phyloP scores from a whole-genome alignment of 768 basidiomycete species.

The Clitopilus hobsonii region DNA sequence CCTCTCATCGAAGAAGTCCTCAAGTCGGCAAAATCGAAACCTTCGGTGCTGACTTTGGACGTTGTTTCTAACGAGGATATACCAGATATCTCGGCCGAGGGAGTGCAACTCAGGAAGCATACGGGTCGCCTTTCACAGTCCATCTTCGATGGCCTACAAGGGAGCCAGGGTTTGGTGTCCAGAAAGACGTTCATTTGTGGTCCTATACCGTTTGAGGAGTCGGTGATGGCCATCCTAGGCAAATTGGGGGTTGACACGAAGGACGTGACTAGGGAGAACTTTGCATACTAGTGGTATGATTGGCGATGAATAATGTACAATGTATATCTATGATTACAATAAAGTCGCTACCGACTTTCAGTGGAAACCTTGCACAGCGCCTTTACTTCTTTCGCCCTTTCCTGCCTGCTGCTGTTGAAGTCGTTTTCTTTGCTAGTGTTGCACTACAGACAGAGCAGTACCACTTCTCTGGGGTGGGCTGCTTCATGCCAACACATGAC shows the following conservation, averaged over 20 bases:
- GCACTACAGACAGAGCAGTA: constrained; percentile 47
- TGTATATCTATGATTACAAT: background rate
- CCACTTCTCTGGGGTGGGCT: constrained; percentile 46
- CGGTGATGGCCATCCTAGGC: background rate
- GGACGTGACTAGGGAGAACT: background rate
- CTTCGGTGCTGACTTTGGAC: background rate
- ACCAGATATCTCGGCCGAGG: background rate
- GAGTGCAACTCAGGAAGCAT: background rate
- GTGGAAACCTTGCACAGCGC: background rate
- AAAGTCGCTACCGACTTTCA: no score
- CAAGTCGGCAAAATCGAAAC: background rate
- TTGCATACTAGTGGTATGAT: background rate
- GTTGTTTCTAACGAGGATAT: background rate
- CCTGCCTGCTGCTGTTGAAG: constrained; percentile 19
- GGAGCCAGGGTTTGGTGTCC: background rate
- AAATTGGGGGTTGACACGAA: background rate
- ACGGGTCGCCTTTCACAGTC: background rate
- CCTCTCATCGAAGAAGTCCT: constrained; percentile 32
- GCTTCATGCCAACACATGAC: constrained; percentile 51
- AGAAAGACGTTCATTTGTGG: background rate
- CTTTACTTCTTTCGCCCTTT: constrained; percentile 21
- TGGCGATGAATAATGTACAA: background rate
- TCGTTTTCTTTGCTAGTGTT: constrained; percentile 20
- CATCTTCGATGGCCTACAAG: background rate
- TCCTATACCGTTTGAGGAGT: background rate